Conservation (phyloP, 306 rosid genomes). For the Cicer judaicum region DNA sequence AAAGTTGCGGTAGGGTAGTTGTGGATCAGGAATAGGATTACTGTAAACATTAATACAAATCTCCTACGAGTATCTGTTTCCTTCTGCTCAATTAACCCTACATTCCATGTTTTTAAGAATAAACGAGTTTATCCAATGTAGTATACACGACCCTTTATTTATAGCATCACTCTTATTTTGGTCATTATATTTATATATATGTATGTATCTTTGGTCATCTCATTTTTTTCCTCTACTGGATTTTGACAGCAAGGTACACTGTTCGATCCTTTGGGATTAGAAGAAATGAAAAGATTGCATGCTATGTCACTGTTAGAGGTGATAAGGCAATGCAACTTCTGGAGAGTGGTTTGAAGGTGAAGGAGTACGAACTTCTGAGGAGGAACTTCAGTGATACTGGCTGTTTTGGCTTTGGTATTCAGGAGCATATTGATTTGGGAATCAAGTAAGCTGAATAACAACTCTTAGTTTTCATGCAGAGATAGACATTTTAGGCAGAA, state of each 20-base stretch:
- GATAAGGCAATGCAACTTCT: constrained; percentile 89
- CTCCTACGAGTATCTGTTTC: too few species aligned
- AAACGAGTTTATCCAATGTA: neutral
- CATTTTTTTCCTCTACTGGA: neutral
- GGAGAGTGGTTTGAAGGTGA: constrained; percentile 88
- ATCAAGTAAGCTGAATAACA: constrained; percentile 68
- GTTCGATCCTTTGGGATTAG: constrained; percentile 82
- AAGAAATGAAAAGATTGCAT: constrained; percentile 87
- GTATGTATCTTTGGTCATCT: neutral
- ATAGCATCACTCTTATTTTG: neutral
- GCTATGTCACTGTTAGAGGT: constrained; percentile 87
- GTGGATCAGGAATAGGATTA: neutral
- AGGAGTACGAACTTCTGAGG: constrained; percentile 77
- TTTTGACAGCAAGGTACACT: constrained; percentile 72
- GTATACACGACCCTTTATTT: neutral
- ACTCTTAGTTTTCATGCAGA: constrained; percentile 1
- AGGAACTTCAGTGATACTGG: constrained; percentile 88
- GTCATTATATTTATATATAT: neutral
- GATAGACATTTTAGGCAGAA: neutral
- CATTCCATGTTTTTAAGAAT: neutral
- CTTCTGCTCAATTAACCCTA: neutral
- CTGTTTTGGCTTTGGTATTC: constrained; percentile 89
- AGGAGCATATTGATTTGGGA: constrained; percentile 86
- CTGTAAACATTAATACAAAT: neutral
- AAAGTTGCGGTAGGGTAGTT: neutral